Conservation (phyloP, 768 basidiomycete genomes). For the Coprinopsis strossmayeri region DNA sequence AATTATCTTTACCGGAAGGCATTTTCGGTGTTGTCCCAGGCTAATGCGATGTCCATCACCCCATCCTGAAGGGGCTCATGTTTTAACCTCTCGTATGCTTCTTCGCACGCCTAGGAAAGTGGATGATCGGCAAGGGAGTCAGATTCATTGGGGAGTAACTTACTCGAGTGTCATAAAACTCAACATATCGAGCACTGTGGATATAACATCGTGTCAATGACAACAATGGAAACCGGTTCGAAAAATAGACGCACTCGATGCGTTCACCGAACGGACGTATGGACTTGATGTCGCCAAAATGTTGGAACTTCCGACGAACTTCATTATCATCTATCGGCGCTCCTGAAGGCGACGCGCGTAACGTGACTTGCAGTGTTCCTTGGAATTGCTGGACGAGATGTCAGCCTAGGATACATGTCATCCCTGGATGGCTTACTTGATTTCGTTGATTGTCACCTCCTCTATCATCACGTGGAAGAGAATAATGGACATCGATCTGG, state of each 20-base stretch:
- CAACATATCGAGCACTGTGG: constrained; percentile 80
- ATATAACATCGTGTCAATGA: background rate
- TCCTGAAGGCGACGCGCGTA: constrained; percentile 63
- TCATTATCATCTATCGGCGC: constrained; percentile 79
- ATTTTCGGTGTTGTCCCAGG: constrained; percentile 61
- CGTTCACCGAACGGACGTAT: constrained; percentile 62
- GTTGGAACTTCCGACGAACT: constrained; percentile 78
- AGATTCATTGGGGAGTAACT: constrained; percentile 18
- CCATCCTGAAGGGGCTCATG: constrained; percentile 81
- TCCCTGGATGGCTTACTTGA: constrained; percentile 48
- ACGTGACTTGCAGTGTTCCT: constrained; percentile 76
- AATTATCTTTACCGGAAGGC: constrained; percentile 21
- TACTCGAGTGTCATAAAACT: constrained; percentile 87
- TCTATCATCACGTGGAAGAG: constrained; percentile 82
- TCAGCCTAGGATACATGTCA: background rate
- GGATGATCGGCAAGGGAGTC: background rate
- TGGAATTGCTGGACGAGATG: constrained; percentile 52
- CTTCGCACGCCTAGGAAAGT: constrained; percentile 56
- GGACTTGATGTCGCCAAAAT: constrained; percentile 86
- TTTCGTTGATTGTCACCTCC: constrained; percentile 73
- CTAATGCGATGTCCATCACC: constrained; percentile 79
- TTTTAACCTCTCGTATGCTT: constrained; percentile 74
- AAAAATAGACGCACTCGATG: constrained; percentile 39
- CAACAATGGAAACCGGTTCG: background rate
- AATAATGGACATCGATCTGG: constrained; percentile 98